Evolutionary conservation across 2,329 filamentous ascomycete genomes (phyloP).

Genomic region (Blastomyces emzantsi): DNA sequence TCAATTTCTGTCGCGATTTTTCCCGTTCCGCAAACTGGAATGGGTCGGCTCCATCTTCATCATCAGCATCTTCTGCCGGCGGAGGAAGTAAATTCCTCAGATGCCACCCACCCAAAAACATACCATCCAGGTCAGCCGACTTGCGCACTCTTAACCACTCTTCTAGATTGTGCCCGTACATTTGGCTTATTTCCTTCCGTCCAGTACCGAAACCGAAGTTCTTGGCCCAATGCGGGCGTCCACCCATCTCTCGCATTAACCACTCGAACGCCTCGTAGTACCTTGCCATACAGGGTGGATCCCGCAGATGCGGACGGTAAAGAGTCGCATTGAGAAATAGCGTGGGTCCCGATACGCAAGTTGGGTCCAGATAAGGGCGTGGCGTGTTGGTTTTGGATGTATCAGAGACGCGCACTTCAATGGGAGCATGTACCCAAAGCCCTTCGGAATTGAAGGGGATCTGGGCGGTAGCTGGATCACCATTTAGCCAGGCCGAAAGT

Average conservation of each 20-base stretch:
- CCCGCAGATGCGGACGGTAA: constrained; percentile 69
- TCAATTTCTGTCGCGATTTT: constrained; percentile 23
- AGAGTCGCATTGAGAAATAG: constrained; percentile 86
- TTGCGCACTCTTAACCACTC: constrained; percentile 61
- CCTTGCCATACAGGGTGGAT: constrained; percentile 64
- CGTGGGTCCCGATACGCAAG: constrained; percentile 57
- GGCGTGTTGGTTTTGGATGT: constrained; percentile 45
- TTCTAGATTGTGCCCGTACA: constrained; percentile 61
- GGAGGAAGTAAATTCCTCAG: constrained; percentile 52
- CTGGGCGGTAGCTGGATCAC: constrained; percentile 57
- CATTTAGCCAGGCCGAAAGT: constrained; percentile 77
- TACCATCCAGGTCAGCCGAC: constrained; percentile 62
- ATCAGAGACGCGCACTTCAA: constrained; percentile 82
- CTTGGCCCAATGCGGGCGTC: constrained; percentile 85
- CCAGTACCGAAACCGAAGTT: constrained; percentile 61
- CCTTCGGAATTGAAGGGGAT: constrained; percentile 76
- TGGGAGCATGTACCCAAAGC: constrained; percentile 77
- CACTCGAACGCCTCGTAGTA: constrained; percentile 90
- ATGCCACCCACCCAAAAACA: constrained; percentile 91
- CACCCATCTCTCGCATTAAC: constrained; percentile 77
- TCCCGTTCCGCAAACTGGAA: constrained; percentile 40
- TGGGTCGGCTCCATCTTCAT: constrained; percentile 2
- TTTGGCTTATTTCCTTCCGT: constrained; percentile 50
- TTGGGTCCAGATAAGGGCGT: constrained; percentile 65
- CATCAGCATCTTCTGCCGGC: constrained; percentile 14